Base-by-base conservation (phyloP, 352 stramenopile genomes). In the Pythium phragmiticola region DNA sequence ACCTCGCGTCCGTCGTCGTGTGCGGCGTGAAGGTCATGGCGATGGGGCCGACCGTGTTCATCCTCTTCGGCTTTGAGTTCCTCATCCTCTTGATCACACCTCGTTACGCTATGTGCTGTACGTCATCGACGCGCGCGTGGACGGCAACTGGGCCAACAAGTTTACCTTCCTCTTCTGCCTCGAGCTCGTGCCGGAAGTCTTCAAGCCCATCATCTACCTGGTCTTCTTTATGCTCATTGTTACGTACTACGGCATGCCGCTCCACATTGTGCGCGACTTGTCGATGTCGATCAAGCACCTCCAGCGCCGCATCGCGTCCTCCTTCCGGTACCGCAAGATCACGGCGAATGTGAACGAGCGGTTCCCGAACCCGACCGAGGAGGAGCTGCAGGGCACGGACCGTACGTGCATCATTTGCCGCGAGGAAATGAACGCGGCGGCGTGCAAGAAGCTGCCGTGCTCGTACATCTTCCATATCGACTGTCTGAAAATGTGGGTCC, bases 161-260 rank as follows among this genome's bases (percentile, higher is more conserved):
- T 92, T 90, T 60, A 88, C 84, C 73, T 88, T 92, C 65, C 81
- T 97, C 30, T 98, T 99, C 76, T 95, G 97, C 53, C 79, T 99
- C 23, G 97, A 99, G 77, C 82, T 99, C 36, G 81, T 97, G 61
- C 97, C 94, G 7, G 91, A 99, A 70, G 85, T 96, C 56, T 80
- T 96, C 56, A 98, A 98, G 75, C 97, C 99, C 48, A 68, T 98
- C 21, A 97, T 98, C 54, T 99, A 99, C 68, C 43, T 99, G 49
- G 89, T 96, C 17, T 99, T 99, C 70, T 99, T 99, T 80, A 86
- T 95, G 68, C 94, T 99, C 46, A 97, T 99, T 37, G 98, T 99
- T 68, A 97, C 91, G 33, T 98, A 98, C 68, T 99, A 99, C 69
- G 96, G 96, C 39, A 92, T 99, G 77, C 96, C 97, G 16, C 88